Evolutionary conservation across 1,139 yeast species (phyloP), one percentile per base, ranked within the genome.

Genomic region (Scheffersomyces titani): DNA sequence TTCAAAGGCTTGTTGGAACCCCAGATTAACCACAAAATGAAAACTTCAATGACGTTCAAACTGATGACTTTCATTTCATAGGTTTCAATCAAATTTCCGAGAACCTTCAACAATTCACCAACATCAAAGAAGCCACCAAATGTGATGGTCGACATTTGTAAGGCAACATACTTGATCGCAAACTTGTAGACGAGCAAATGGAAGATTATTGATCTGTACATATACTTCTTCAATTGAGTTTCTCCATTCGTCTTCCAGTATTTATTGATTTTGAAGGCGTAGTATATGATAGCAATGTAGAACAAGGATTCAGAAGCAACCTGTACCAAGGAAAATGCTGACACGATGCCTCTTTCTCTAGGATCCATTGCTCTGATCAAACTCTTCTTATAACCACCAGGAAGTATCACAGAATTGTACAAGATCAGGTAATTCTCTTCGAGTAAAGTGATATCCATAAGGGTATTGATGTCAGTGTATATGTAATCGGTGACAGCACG

Each of bases 1-100:
- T 53, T 51, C 49, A 46, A 46, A 19, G 22, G 49, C n/a, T 46
- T 46, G n/a, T 46, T 44, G 6, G 49, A 19, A 19, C 63, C 59
- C 65, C 65, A 62, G 45, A 62, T 53, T 21, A 55, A 19, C 64
- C 63, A 62, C 20, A 61, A 57, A 5, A 62, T 51, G 9, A 58
- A n/a, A 24, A 61, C 20, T 24, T 62, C 65, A 13, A 53, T 55
- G 6, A 52, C 30, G 16, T 52, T 53, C 46, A 57, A 49, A 22
- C 47, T 56, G 50, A 19, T 49, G 52, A 24, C 22, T 45, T 46
- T 51, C 19, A 54, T 50, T 24, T 52, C 36, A 19, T 22, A 50
- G 11, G 30, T 54, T 24, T 40, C 44, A 47, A 45, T 52, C 13
- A 53, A 49, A 3, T 24, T 11, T 3, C 53, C 58, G 36, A 59